Evolutionary conservation across 768 basidiomycete genomes (phyloP), one percentile per base, ranked within the genome.

Genomic region (Tricholoma sp.): DNA sequence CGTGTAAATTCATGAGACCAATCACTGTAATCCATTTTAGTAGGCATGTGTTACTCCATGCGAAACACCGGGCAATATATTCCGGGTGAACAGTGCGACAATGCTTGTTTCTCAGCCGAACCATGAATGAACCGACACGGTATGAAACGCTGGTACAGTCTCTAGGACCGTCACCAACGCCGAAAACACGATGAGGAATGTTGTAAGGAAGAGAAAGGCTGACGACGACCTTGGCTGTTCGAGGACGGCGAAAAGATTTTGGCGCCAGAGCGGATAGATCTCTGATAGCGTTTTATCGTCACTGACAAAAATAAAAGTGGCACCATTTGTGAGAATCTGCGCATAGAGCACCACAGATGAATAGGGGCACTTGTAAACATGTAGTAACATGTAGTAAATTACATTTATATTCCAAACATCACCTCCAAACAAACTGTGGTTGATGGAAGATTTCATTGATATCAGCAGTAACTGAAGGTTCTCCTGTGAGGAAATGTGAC

Each of bases 151-250:
- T 0, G 88, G 90, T 1, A 92, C 84, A 0, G 91, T 92, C 69
- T 92, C 90, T 21, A 92, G 72, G 3, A 91, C 77, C 0, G 90
- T 92, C 24, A 92, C 47, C 27, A 50, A 31, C 1, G 53, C 53
- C 27, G 53, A 54, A n/a, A 54, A 54, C 9, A 54, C 27, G 21
- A 54, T 54, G 2, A 54, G 41, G 10, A 45, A 54, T 6, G 53
- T 54, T 7, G 24, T 54, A 3, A 82, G 37, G 89, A 94, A 67
- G 22, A 89, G 67, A 68, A 94, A 92, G 0, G 93, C 93, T 1
- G 86, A 76, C 0, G 89, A 91, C 0, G 89, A 86, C 5, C 85
- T 85, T 0, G 93, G 91, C 55, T 83, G 84, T 63, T 95, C 93
- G 61, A 95, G 80, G 18, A 95, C 76, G 46, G 83, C 78, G 65